Evolutionary conservation across 805 yeast genomes (phyloP).

Genomic region (Saccharomycopsis schoenii): DNA sequence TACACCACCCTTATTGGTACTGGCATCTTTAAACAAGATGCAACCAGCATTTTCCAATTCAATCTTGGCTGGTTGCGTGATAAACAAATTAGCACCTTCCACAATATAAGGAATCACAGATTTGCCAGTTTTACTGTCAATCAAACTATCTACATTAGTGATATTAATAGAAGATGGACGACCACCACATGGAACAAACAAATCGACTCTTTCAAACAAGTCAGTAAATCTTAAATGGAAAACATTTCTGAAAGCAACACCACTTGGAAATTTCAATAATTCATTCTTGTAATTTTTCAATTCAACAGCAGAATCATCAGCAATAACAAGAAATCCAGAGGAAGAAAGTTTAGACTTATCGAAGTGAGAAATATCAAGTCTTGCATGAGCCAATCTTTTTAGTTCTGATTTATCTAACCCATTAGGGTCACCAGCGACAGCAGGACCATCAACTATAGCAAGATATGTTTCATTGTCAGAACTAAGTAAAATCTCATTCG

Average conservation of each 20-base stretch:
- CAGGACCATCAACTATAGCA: constrained; percentile 91
- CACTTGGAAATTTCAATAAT: constrained; percentile 65
- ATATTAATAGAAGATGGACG: constrained; percentile 94
- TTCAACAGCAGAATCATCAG: constrained; percentile 71
- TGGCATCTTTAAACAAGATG: constrained; percentile 85
- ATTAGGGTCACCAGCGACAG: constrained; percentile 84
- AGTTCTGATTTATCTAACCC: constrained; percentile 81
- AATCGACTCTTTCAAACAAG: constrained; percentile 54
- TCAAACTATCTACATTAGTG: constrained; percentile 61
- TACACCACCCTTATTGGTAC: constrained; percentile 97
- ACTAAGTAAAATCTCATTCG: constrained; percentile 86
- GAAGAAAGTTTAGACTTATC: constrained; percentile 57
- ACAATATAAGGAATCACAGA: constrained; percentile 77
- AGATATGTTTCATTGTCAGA: constrained; percentile 67
- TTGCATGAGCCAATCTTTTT: constrained; percentile 61
- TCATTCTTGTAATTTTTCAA: constrained; percentile 42
- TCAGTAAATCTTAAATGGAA: constrained; percentile 73
- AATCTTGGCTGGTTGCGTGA: constrained; percentile 88
- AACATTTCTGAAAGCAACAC: constrained; percentile 81
- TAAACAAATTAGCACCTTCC: constrained; percentile 95
- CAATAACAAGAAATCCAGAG: constrained; percentile 72
- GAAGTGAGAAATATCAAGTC: constrained; percentile 64
- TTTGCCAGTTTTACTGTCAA: constrained; percentile 69
- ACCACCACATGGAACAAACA: constrained; percentile 98
- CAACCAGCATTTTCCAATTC: constrained; percentile 81